These are phyloP conservation scores for Mycena olivaceomarginata DNA, from an alignment of 768 basidiomycete species.

Conservation along the genomic window DNA sequence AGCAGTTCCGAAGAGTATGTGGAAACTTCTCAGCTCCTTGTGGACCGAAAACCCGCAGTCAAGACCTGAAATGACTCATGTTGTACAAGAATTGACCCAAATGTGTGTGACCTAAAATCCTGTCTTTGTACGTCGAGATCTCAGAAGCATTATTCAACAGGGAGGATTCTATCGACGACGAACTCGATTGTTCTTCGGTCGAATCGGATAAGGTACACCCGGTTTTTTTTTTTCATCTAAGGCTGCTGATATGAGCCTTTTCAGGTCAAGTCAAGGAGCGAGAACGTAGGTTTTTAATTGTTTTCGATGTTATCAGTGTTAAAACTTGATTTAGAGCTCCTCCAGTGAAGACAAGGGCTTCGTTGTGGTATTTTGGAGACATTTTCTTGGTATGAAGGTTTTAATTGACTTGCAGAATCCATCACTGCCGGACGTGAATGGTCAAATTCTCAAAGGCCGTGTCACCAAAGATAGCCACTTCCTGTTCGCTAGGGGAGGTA, in stretches of 20 bases:
- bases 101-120: neutral
- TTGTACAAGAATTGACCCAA: neutral
- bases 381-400: neutral
- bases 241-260: neutral
- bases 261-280: neutral
- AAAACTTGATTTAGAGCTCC: neutral
- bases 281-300: neutral
- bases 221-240: neutral
- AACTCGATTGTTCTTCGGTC: neutral
- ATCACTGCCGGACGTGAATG: neutral
- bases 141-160: neutral
- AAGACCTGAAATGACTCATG: neutral
- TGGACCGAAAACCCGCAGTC: neutral
- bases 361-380: neutral
- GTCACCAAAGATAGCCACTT: neutral
- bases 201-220: neutral
- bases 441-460: neutral
- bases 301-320: neutral
- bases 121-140: too few species aligned
- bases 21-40: neutral
- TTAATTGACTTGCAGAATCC: neutral
- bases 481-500: slow-evolving; percentile 31
- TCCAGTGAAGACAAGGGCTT: neutral
- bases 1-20: neutral
- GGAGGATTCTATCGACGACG: neutral